A percentile compares a stretch with the other conserved stretches of the same genome.
Evolutionary conservation across 805 yeast species (phyloP).

Genomic region (Candida morakotiae): DNA sequence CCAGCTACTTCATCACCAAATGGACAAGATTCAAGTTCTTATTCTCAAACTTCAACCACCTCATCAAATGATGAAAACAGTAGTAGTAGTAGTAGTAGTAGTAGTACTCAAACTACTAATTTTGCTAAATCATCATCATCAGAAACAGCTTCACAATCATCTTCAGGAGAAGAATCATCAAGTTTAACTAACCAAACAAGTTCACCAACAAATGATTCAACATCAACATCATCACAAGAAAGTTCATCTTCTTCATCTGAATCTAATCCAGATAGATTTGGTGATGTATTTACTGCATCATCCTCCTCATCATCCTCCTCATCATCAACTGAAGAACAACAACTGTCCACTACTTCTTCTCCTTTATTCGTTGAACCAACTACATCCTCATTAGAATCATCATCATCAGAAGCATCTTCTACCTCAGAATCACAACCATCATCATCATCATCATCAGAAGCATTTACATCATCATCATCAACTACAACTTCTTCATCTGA

Average conservation of each 20-base stretch:
- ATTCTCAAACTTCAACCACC: neutral
- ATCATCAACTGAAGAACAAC: conserved; percentile 7
- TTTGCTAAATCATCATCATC: no score
- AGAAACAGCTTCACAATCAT: no score
- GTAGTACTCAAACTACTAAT: conserved; percentile 1
- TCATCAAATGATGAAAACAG: neutral
- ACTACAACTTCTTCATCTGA: neutral
- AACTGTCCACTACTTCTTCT: conserved; percentile 10
- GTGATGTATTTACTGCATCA: conserved; percentile 8
- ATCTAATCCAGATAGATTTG: conserved; percentile 7
- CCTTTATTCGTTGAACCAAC: neutral
- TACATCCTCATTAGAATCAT: conserved; percentile 1
- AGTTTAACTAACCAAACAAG: no score
- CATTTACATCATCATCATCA: conserved; percentile 1
- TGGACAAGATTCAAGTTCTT: neutral
- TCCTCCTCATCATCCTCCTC: conserved; percentile 7
- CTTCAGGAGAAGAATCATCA: no score
- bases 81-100: neutral
- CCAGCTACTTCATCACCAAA: neutral
- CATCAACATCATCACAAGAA: conserved; percentile 1
- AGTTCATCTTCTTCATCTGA: conserved; percentile 7
- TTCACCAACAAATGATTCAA: neutral
- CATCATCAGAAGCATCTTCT: neutral
- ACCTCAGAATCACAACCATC: neutral
- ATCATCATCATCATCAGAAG: conserved; percentile 1